phyloP scores from a whole-genome alignment of 352 stramenopile genomes.

The Pythium pectinolyticum region DNA sequence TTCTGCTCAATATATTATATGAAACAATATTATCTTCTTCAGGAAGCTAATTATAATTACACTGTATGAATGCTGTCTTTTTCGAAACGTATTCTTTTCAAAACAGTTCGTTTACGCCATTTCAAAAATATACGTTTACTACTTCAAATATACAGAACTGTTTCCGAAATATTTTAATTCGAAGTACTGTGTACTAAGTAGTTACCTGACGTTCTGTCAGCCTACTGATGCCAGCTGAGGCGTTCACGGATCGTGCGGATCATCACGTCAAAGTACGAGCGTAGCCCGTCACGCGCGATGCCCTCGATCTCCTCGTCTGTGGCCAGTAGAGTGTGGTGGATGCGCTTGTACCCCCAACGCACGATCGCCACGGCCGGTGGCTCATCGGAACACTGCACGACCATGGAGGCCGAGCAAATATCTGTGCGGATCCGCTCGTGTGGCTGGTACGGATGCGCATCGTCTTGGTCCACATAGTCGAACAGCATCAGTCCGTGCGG shows the following conservation, averaged over 20 bases:
- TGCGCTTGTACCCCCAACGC: neutral
- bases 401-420: neutral
- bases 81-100: too few species aligned
- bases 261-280: neutral
- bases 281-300: neutral
- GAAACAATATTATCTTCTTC: too few species aligned
- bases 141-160: too few species aligned
- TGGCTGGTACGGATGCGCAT: conserved; percentile 42
- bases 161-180: too few species aligned
- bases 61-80: too few species aligned
- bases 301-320: neutral
- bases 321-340: neutral
- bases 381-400: neutral
- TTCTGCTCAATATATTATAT: too few species aligned
- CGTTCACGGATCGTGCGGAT: neutral
- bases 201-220: too few species aligned
- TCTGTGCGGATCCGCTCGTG: conserved; percentile 39
- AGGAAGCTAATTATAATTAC: too few species aligned
- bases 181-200: too few species aligned
- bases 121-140: too few species aligned
- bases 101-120: too few species aligned
- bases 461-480: conserved; percentile 45
- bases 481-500: conserved; percentile 37
- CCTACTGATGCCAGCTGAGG: too few species aligned
- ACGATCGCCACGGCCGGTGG: neutral